Conservation (phyloP, 352 stramenopile species). For the Discostella stelligera region DNA sequence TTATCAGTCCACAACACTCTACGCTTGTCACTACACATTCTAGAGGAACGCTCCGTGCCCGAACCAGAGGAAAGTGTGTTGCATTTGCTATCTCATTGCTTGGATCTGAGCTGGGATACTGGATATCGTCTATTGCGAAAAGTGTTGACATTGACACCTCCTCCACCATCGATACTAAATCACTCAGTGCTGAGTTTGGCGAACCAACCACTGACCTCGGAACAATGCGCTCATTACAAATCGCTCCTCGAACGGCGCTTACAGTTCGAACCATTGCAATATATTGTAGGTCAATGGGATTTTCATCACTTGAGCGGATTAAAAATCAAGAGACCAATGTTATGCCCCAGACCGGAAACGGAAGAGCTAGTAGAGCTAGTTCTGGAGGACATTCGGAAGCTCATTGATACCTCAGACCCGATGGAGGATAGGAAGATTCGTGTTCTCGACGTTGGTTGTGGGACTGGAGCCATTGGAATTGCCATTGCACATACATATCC, state of each 20-base stretch:
- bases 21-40: slow-evolving; percentile 26
- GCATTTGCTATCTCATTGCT: slow-evolving; percentile 57
- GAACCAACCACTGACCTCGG: slow-evolving; percentile 38
- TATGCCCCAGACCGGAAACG: slow-evolving; percentile 78
- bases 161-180: neutral
- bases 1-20: slow-evolving; percentile 36
- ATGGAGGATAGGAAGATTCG: slow-evolving; percentile 22
- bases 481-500: slow-evolving; percentile 56
- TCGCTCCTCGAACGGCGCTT: slow-evolving; percentile 50
- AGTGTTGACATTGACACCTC: slow-evolving; percentile 13
- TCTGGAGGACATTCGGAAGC: slow-evolving; percentile 29
- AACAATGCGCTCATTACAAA: slow-evolving; percentile 42
- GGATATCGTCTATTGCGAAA: slow-evolving; percentile 49
- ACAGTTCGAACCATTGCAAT: slow-evolving; percentile 75
- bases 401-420: slow-evolving; percentile 14
- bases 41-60: slow-evolving; percentile 43
- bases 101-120: slow-evolving; percentile 61
- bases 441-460: slow-evolving; percentile 73
- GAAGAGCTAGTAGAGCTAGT: slow-evolving; percentile 73
- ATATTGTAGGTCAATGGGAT: slow-evolving; percentile 78
- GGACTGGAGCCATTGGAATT: slow-evolving; percentile 77
- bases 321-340: slow-evolving; percentile 53
- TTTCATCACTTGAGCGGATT: slow-evolving; percentile 66
- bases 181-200: slow-evolving; percentile 2
- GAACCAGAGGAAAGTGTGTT: slow-evolving; percentile 62